phyloP scores from a whole-genome alignment of 768 basidiomycete genomes.

The Lentinula boryana region DNA sequence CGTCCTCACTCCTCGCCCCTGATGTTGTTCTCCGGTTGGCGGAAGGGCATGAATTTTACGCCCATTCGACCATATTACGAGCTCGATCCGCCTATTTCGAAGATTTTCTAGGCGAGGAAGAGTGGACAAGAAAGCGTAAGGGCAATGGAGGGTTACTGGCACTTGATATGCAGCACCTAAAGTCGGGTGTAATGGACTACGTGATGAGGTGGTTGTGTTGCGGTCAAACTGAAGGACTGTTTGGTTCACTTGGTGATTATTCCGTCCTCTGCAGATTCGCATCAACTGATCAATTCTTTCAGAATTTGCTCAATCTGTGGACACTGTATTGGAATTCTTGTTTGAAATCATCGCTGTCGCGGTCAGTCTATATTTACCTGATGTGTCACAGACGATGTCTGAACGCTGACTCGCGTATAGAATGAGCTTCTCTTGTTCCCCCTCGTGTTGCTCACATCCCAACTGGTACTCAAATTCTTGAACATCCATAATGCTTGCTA shows the following conservation, averaged over 20 bases:
- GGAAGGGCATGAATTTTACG: slow-evolving; percentile 52
- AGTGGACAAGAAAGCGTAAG: slow-evolving; percentile 72
- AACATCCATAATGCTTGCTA: slow-evolving; percentile 74
- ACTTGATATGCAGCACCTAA: slow-evolving; percentile 69
- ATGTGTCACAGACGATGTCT: not conserved
- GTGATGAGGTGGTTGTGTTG: slow-evolving; percentile 76
- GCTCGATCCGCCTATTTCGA: slow-evolving; percentile 81
- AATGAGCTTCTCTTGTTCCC: slow-evolving; percentile 88
- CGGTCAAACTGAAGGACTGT: slow-evolving; percentile 62
- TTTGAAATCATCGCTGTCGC: slow-evolving; percentile 84
- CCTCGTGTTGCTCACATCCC: slow-evolving; percentile 78
- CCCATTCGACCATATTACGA: slow-evolving; percentile 74
- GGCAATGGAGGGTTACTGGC: slow-evolving; percentile 41
- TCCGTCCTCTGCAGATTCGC: not conserved
- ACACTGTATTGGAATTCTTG: slow-evolving; percentile 80
- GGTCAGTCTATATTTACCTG: slow-evolving; percentile 34
- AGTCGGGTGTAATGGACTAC: slow-evolving; percentile 68
- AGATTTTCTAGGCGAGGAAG: slow-evolving; percentile 74
- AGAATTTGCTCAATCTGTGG: slow-evolving; percentile 61
- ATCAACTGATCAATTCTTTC: slow-evolving; percentile 5
- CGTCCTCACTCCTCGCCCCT: slow-evolving; percentile 22
- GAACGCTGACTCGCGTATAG: slow-evolving; percentile 35
- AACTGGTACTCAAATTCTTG: slow-evolving; percentile 59
- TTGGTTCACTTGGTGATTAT: slow-evolving; percentile 57
- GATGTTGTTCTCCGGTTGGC: slow-evolving; percentile 71